These are phyloP conservation scores for Stylonectria norvegica DNA, from an alignment of 2,329 filamentous ascomycete genomes.

Conservation along the genomic window DNA sequence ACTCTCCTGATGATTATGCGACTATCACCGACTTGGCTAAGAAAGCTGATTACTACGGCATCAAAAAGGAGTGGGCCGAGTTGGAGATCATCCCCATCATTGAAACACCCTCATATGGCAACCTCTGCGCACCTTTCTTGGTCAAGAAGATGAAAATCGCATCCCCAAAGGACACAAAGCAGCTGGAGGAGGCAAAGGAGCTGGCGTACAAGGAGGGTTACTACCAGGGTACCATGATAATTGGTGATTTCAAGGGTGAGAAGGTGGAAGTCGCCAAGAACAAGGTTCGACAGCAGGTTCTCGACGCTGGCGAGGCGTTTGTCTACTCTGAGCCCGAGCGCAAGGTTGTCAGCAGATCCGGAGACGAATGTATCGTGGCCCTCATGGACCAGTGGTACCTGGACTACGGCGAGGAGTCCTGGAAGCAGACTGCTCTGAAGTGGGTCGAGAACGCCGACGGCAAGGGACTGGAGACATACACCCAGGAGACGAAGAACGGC, in stretches of 20 bases:
- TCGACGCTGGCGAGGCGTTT: constrained; percentile 77
- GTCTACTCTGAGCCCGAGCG: constrained; percentile 91
- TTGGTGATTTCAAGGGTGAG: constrained; percentile 84
- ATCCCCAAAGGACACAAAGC: constrained; percentile 87
- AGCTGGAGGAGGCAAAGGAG: constrained; percentile 91
- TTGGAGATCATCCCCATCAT: constrained; percentile 87
- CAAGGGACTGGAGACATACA: constrained; percentile 74
- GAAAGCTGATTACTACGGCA: constrained; percentile 94
- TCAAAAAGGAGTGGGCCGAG: constrained; percentile 95
- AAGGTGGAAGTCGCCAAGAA: constrained; percentile 84
- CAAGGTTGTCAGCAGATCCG: constrained; percentile 82
- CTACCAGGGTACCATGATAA: constrained; percentile 88
- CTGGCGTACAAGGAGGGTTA: constrained; percentile 95
- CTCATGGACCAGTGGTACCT: constrained; percentile 97
- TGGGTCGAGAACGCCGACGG: constrained; percentile 66
- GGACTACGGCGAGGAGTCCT: constrained; percentile 88
- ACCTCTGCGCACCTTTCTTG: constrained; percentile 76
- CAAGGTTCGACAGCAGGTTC: constrained; percentile 74
- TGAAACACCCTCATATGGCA: constrained; percentile 80
- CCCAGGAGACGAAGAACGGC: constrained; percentile 69
- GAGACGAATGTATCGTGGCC: constrained; percentile 89
- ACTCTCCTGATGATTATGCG: constrained; percentile 90
- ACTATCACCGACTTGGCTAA: constrained; percentile 85
- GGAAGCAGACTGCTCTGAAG: constrained; percentile 72
- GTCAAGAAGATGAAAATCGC: constrained; percentile 94